These are phyloP conservation scores for Jimgerdemannia lactiflua DNA, from an alignment of 192 early-diverging fungal genomes.

Conservation along the genomic window DNA sequence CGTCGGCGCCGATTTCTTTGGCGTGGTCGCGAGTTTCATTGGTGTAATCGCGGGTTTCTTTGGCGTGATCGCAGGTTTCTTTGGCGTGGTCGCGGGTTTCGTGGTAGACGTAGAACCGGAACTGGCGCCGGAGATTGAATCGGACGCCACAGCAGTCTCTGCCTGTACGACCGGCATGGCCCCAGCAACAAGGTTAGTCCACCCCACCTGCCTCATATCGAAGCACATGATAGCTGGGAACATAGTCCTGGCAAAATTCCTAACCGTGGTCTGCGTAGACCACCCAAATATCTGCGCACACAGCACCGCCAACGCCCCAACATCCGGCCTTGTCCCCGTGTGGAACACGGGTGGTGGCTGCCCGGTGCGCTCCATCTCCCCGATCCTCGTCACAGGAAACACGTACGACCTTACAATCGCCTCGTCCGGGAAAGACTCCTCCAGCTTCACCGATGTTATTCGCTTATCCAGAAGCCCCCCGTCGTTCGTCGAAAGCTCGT, in stretches of 20 bases:
- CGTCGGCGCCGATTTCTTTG: background rate
- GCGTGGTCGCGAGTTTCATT: background rate
- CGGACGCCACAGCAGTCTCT: background rate
- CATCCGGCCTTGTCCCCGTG: background rate
- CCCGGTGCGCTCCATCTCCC: background rate
- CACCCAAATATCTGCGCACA: background rate
- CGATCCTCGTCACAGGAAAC: background rate
- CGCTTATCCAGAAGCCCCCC: background rate
- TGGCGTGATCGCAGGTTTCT: background rate
- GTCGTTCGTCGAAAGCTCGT: slow-evolving; percentile 9
- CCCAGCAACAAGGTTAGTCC: background rate
- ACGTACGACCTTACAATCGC: background rate
- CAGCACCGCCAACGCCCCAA: background rate
- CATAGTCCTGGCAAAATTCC: background rate
- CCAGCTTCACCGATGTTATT: background rate
- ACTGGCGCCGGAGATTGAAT: background rate
- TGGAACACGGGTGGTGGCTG: background rate
- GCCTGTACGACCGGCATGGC: background rate
- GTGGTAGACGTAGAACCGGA: background rate
- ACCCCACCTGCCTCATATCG: background rate
- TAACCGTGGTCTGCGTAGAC: background rate
- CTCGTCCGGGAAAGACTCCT: slow-evolving; percentile 6
- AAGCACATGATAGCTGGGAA: background rate
- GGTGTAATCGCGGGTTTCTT: background rate
- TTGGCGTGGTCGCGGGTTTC: background rate